phyloP scores from a whole-genome alignment of 345 rosid genomes.

The Dimocarpus longan region DNA sequence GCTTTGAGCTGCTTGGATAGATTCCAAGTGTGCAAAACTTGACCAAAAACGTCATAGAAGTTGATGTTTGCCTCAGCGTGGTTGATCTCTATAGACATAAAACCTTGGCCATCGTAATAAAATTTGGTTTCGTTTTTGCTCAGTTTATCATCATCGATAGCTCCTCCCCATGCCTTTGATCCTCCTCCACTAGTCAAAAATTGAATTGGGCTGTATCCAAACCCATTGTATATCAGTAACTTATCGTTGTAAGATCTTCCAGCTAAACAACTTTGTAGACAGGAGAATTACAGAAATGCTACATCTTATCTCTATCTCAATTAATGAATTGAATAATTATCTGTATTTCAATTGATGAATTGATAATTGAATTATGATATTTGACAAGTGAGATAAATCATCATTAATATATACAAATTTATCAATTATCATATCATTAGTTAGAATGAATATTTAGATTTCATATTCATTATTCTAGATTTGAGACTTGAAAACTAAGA shows the following conservation, averaged over 20 bases:
- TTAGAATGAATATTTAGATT: too few relatives aligned
- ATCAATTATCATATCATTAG: too few relatives aligned
- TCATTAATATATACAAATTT: too few relatives aligned
- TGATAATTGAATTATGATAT: too few relatives aligned
- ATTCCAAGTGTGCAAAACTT: slow-evolving; percentile 28
- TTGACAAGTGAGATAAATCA: too few relatives aligned
- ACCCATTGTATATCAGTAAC: not conserved
- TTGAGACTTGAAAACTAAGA: too few relatives aligned
- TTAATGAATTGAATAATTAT: too few relatives aligned
- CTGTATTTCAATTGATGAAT: too few relatives aligned
- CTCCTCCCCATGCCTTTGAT: slow-evolving; percentile 55
- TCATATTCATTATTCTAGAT: too few relatives aligned
- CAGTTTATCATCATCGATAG: slow-evolving; percentile 19
- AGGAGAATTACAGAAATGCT: not conserved
- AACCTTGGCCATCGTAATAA: slow-evolving; percentile 52
- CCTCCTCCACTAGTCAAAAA: slow-evolving; percentile 53
- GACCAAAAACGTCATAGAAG: slow-evolving; percentile 36
- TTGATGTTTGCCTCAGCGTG: slow-evolving; percentile 10
- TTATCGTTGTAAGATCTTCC: too few relatives aligned
- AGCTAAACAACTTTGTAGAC: not conserved
- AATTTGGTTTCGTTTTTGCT: slow-evolving; percentile 25
- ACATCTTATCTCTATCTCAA: too few relatives aligned
- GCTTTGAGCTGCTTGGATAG: slow-evolving; percentile 23
- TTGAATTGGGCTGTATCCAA: slow-evolving; percentile 30
- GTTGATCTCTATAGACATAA: slow-evolving; percentile 35